Conservation (phyloP, 2,329 filamentous ascomycete species). For the Penicillium psychrosexuale region DNA sequence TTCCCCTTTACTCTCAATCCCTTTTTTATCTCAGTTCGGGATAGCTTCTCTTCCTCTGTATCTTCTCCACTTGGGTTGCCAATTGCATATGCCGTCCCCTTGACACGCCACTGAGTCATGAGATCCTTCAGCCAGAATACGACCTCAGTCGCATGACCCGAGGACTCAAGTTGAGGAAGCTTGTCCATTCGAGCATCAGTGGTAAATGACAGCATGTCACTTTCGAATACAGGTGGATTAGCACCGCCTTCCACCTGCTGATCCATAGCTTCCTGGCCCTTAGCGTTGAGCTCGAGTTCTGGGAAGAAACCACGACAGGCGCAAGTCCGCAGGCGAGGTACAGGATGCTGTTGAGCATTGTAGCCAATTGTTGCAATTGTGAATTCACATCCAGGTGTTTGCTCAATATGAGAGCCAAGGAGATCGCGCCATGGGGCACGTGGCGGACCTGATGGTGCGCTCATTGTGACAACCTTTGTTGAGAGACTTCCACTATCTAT, state of each 20-base stretch:
- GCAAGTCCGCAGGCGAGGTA: constrained; percentile 57
- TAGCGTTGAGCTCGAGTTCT: constrained; percentile 61
- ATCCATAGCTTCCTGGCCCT: constrained; percentile 66
- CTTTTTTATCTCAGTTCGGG: constrained; percentile 59
- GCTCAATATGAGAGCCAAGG: constrained; percentile 25
- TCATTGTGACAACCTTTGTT: constrained; percentile 10
- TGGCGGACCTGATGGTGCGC: background rate
- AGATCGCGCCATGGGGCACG: constrained; percentile 30
- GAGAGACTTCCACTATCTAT: background rate
- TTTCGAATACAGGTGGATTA: constrained; percentile 70
- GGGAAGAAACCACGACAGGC: constrained; percentile 85
- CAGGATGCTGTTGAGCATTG: constrained; percentile 15
- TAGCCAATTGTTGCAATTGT: constrained; percentile 26
- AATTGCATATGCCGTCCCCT: constrained; percentile 72
- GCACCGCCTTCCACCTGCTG: constrained; percentile 24
- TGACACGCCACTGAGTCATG: constrained; percentile 79
- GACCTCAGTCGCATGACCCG: constrained; percentile 70
- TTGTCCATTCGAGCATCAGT: constrained; percentile 89
- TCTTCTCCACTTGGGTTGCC: constrained; percentile 62
- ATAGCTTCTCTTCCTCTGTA: constrained; percentile 44
- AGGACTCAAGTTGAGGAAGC: constrained; percentile 66
- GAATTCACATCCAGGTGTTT: constrained; percentile 26
- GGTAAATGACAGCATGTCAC: constrained; percentile 77
- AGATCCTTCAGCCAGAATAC: constrained; percentile 73
- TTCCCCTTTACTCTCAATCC: constrained; percentile 47